Percentiles rank a stretch among this genome's conserved stretches.
These are phyloP conservation scores for Mycosarcoma mackinlayi DNA, from an alignment of 1,284 basidiomycete genomes.

Conservation along the genomic window DNA sequence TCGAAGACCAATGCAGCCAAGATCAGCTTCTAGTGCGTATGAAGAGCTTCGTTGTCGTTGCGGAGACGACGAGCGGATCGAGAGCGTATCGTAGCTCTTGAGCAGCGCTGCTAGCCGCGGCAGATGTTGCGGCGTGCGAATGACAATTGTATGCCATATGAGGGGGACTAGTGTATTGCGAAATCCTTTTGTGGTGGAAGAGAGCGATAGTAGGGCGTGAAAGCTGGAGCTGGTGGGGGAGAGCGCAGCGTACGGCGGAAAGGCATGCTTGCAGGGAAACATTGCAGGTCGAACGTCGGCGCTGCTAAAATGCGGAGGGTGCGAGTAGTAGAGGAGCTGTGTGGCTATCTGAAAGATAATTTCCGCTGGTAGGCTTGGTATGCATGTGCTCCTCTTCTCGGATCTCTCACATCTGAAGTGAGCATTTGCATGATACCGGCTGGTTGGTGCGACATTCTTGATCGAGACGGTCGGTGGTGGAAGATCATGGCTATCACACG, in stretches of 20 bases:
- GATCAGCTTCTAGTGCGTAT: background rate
- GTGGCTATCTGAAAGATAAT: conserved; percentile 28
- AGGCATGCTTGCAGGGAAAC: conserved; percentile 13
- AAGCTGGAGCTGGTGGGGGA: background rate
- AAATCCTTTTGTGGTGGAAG: conserved; percentile 11
- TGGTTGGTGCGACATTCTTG: too few relatives aligned
- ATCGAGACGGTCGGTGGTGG: too few relatives aligned
- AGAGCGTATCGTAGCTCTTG: conserved; percentile 21
- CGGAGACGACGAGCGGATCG: conserved; percentile 13
- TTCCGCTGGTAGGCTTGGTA: conserved; percentile 22
- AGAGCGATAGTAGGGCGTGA: conserved; percentile 6
- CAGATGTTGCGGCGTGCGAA: conserved; percentile 27
- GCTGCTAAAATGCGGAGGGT: background rate
- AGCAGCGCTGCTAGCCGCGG: conserved; percentile 18
- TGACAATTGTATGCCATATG: conserved; percentile 30
- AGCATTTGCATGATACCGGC: too few relatives aligned
- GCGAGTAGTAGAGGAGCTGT: background rate
- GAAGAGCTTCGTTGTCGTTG: background rate
- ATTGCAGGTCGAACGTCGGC: background rate
- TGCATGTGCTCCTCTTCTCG: too few relatives aligned
- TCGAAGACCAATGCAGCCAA: background rate
- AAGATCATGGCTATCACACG: too few relatives aligned
- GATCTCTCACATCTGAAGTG: too few relatives aligned
- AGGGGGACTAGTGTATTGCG: conserved; percentile 17
- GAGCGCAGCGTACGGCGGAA: background rate